Base-by-base conservation (phyloP, 1,284 basidiomycete species). In the Marasmius sp. region DNA sequence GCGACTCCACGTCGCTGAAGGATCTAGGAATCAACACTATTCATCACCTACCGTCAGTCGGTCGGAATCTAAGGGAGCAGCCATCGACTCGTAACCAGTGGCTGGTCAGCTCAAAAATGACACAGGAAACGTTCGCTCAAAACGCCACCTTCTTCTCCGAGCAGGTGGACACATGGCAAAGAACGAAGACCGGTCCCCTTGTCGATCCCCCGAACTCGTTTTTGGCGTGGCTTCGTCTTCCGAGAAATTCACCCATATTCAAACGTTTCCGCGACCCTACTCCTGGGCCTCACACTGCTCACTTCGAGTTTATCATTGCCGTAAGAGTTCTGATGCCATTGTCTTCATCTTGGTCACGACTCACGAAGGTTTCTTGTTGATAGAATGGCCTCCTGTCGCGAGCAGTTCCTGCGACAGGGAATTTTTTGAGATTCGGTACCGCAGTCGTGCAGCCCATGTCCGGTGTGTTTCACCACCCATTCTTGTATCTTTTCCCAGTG, bases 31-130 rank as follows among this genome's bases (percentile, higher is more conserved):
- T 77, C 55, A 39, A 49, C 7, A 55, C 64, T 7, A 27, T 72
- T 18, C 58, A 71, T 27, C 59, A 71, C 43, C 66, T 75, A 1
- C 67, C 69, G 51, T 70, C 67, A 11, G 75, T 76, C 20, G 74
- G 74, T 4, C 67, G 65, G 47, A 77, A 76, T 57, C 59, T 80
- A 27, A 66, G 70, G 59, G 79, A 80, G 64, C 78, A 80, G 66
- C 68, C 62, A 14, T 52, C 63, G 22, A 43, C 72, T 38, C 33
- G 58, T 12, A 66, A 65, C 59, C 60, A 66, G 34, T 75, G 55
- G 53, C 45, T 48, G 9, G 71, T 70, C 57, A 68, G 62, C 51
- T 55, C 57, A n/a, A 65, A 59, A 14, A 59, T 70, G 49, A 67
- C 70, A 12, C 56, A 59, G 27, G 71, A 72, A 45, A 55, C 59